These are phyloP conservation scores for Populus davidiana DNA, from an alignment of 345 rosid species.

Conservation along the genomic window DNA sequence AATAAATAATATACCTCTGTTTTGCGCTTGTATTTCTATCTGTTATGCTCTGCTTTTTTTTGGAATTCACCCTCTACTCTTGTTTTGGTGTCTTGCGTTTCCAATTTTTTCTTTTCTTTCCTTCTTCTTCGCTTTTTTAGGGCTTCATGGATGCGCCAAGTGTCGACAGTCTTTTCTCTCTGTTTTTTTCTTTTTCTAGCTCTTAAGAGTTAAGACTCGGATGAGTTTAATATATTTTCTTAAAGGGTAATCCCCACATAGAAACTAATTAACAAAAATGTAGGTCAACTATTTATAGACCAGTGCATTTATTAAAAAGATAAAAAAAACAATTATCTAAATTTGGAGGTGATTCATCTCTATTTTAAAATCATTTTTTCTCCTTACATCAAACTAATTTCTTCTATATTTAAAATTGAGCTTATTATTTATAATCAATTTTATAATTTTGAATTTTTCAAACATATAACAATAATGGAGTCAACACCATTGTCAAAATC, in stretches of 20 bases:
- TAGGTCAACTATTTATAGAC: no score
- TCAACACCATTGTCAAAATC: no score
- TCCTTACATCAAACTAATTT: not conserved
- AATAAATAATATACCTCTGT: not conserved
- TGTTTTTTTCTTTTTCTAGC: not conserved
- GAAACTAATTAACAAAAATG: no score
- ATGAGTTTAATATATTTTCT: not conserved
- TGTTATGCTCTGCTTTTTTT: not conserved
- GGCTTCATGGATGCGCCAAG: slow-evolving; percentile 37
- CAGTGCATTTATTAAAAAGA: no score
- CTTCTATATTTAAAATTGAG: not conserved
- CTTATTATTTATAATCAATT: not conserved
- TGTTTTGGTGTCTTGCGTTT: slow-evolving; percentile 9
- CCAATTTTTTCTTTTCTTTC: not conserved
- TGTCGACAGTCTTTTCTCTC: slow-evolving; percentile 26
- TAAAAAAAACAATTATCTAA: no score
- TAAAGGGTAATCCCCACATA: not conserved
- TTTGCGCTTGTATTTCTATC: not conserved
- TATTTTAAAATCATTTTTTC: no score
- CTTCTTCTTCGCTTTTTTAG: slow-evolving; percentile 21
- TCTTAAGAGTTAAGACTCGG: slow-evolving; percentile 30
- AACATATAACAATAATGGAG: not conserved
- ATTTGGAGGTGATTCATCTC: no score
- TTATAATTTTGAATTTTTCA: not conserved
- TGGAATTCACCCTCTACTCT: not conserved